Percentiles rank a stretch among this genome's conserved stretches.
Evolutionary conservation across 2,329 filamentous ascomycete genomes (phyloP).

Genomic region (Xylaria sp.): DNA sequence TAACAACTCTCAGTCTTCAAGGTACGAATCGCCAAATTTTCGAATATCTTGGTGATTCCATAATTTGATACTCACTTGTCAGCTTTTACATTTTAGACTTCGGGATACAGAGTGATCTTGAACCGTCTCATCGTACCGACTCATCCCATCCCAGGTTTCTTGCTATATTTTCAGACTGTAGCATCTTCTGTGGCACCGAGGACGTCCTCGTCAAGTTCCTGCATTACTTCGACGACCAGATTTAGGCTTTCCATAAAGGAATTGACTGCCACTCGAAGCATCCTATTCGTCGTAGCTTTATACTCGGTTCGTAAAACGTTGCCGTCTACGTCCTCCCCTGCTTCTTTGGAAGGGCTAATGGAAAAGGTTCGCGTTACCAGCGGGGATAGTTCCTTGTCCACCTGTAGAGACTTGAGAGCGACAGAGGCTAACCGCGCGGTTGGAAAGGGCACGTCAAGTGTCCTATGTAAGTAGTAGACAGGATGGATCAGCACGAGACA

Average conservation of each 20-base stretch:
- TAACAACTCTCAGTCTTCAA: neutral
- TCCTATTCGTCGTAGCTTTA: conserved; percentile 87
- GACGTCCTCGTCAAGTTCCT: conserved; percentile 85
- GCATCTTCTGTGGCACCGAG: conserved; percentile 50
- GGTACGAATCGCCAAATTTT: conserved; percentile 9
- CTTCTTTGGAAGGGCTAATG: conserved; percentile 45
- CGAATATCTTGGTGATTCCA: neutral
- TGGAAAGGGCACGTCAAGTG: conserved; percentile 79
- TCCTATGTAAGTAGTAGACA: conserved; percentile 56
- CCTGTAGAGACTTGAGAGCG: conserved; percentile 74
- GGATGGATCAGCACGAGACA: conserved; percentile 26
- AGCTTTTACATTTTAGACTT: conserved; percentile 13
- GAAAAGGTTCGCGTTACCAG: conserved; percentile 75
- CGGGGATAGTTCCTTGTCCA: conserved; percentile 87
- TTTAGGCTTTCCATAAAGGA: conserved; percentile 91
- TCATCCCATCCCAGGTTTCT: neutral
- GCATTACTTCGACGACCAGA: conserved; percentile 86
- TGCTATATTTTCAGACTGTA: conserved; percentile 6
- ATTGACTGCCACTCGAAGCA: conserved; percentile 95
- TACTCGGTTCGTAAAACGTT: conserved; percentile 74
- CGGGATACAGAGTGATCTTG: neutral
- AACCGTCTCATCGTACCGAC: neutral
- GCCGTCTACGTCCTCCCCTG: conserved; percentile 32
- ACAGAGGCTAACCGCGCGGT: conserved; percentile 75
- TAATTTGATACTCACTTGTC: conserved; percentile 17